Percentiles rank a stretch among this genome's conserved stretches.
Conservation (phyloP, 1,139 yeast species). For the Eremothecium coryli region DNA sequence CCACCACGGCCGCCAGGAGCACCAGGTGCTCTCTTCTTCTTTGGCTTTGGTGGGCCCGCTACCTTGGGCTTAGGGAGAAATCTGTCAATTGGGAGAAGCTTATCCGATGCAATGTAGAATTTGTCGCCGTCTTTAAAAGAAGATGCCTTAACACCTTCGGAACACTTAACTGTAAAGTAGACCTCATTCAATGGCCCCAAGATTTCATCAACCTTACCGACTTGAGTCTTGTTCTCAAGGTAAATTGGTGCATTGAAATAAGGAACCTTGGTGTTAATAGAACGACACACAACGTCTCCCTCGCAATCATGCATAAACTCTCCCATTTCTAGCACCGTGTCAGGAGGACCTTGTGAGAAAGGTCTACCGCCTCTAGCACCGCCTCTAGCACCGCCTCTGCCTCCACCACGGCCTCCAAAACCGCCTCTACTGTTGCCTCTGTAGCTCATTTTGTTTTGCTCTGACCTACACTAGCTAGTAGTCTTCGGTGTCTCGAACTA, state of each 20-base stretch:
- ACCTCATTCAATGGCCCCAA: constrained; percentile 97
- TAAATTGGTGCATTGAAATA: constrained; percentile 98
- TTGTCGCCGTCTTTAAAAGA: constrained; percentile 95
- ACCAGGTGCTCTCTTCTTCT: constrained; percentile 46
- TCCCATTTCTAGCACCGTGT: constrained; percentile 90
- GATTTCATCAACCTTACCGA: constrained; percentile 97
- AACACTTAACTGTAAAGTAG: constrained; percentile 88
- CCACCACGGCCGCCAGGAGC: constrained; percentile 40
- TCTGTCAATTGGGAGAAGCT: constrained; percentile 89
- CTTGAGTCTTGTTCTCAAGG: constrained; percentile 86
- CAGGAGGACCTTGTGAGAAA: constrained; percentile 59
- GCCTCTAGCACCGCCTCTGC: constrained; percentile 23
- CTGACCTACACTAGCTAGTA: no score
- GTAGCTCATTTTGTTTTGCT: constrained; percentile 19
- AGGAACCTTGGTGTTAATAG: constrained; percentile 88
- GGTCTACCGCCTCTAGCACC: constrained; percentile 26
- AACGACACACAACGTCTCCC: constrained; percentile 94
- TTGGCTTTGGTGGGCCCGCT: constrained; percentile 70
- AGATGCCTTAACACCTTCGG: constrained; percentile 90
- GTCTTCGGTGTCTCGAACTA: no score
- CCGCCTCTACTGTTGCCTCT: constrained; percentile 30
- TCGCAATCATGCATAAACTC: constrained; percentile 86
- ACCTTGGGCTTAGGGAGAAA: constrained; percentile 87
- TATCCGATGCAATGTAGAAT: constrained; percentile 91
- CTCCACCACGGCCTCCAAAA: constrained; percentile 29